Evolutionary conservation across 2,329 filamentous ascomycete species (phyloP), one percentile per base, ranked within the genome.

Genomic region (Aspergillus bombycis): DNA sequence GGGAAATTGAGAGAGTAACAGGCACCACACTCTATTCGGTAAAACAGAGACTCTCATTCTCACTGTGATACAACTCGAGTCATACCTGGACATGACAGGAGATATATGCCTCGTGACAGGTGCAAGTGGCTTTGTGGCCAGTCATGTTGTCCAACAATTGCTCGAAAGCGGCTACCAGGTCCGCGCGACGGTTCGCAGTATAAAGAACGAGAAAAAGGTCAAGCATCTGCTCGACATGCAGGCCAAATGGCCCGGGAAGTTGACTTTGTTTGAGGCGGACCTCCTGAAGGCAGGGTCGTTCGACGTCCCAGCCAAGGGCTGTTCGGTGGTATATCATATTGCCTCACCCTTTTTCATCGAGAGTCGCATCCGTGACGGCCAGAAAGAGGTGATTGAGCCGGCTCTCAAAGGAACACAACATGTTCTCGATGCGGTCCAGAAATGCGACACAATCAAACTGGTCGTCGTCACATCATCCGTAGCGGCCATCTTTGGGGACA

Each of bases 291-390:
- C 68, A 0, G 69, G 68, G 45, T 75, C 72, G 7, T 78, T 78
- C 61, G 62, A 63, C 5, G 56, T 67, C 8, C 70, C 75, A 19
- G 70, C 75, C 50, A 57, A 67, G 41, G 73, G 71, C 54, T 75
- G 74, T 53, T 58, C 67, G 6, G 70, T 73, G 2, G 72, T 79
- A 16, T 71, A 76, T 59, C 77, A 78, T 43, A 70, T 78, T 21
- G 77, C 76, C 0, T 75, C 76, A 10, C 77, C 76, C 1, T 78
- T 79, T 41, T 64, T 73, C 11, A 63, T 72, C 43, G 64, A 69
- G 2, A 65, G 70, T 23, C 64, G 68, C 53, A 72, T 74, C 57
- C 68, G 64, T 36, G 34, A 36, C 34, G 14, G 34, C 34, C 34
- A 36, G 14, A 36, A 36, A 16, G 34, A 36, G n/a, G 64, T 69